Base-by-base conservation (phyloP, 1,284 basidiomycete genomes). In the Heterobasidion parviporum region DNA sequence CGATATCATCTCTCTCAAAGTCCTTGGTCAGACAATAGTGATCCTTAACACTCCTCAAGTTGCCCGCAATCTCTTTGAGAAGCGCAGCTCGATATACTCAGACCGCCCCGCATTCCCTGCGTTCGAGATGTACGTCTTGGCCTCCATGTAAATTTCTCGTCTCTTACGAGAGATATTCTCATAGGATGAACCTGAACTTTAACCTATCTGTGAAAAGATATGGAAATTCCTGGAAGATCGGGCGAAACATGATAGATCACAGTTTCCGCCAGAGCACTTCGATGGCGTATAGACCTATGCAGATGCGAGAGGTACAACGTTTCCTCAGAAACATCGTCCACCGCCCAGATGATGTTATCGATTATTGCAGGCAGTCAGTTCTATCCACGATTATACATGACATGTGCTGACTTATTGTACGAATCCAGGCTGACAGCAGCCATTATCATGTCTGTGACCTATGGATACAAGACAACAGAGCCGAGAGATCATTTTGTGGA, bases 31-130 rank as follows among this genome's bases (percentile, higher is more conserved):
- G 43, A 41, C 36, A n/a, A 41, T 61, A 26, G 46, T 62, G 14
- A 54, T 61, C 26, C 15, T 62, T 33, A 54, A 53, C 38, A 59
- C 61, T 8, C 6, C 38, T 16, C 35, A 47, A 2, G 53, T 55
- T 16, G 56, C 59, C 32, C 52, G 48, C 5, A 58, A 61, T 3
- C 45, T 62, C 6, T 47, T 62, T 9, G 60, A 56, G 34, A 59
- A 52, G 18, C 48, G 56, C 8, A 53, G 51, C 18, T 35, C 56
- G 8, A 26, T 54, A 6, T 62, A 59, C 44, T 61, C 60, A 12
- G 61, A 61, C 53, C 55, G 61, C 2, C 57, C 52, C n/a, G 35
- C 16, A 9, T 34, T 57, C 33, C 57, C 35, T 1, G 47, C 61
- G 51, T 35, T 54, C 14, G 18, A 58, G 2, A n/a, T 61, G 60